These are phyloP conservation scores for Globisporangium spinosum DNA, from an alignment of 352 stramenopile species.

Conservation along the genomic window DNA sequence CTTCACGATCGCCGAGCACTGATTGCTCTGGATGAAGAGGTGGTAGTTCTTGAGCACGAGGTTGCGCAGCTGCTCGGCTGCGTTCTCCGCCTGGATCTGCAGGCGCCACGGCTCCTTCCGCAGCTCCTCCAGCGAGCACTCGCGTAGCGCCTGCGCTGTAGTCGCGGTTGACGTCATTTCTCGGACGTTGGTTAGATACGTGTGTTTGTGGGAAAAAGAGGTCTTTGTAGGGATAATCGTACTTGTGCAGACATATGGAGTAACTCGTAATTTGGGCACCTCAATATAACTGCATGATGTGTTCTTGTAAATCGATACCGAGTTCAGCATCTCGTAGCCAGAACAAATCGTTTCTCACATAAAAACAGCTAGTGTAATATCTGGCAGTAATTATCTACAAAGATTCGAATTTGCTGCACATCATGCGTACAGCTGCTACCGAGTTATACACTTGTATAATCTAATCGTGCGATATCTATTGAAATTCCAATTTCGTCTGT, in stretches of 20 bases:
- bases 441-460: no score
- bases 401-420: no score
- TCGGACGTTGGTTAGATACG: neutral
- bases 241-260: neutral
- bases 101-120: conserved; percentile 84
- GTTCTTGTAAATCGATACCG: no score
- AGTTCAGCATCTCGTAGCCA: no score
- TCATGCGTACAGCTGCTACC: no score
- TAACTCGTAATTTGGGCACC: no score
- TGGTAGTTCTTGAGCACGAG: conserved; percentile 89
- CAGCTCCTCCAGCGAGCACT: conserved; percentile 74
- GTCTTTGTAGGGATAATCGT: neutral
- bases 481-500: no score
- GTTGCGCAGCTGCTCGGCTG: conserved; percentile 65
- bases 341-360: no score
- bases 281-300: no score
- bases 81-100: conserved; percentile 77
- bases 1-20: conserved; percentile 80
- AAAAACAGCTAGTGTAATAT: no score
- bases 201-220: neutral
- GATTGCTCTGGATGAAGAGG: conserved; percentile 90
- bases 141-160: conserved; percentile 33
- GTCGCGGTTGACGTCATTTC: conserved; percentile 8
- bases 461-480: no score
- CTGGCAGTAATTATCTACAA: no score